phyloP scores from a whole-genome alignment of 805 yeast genomes.

The Kodamaea nitidulidarum region DNA sequence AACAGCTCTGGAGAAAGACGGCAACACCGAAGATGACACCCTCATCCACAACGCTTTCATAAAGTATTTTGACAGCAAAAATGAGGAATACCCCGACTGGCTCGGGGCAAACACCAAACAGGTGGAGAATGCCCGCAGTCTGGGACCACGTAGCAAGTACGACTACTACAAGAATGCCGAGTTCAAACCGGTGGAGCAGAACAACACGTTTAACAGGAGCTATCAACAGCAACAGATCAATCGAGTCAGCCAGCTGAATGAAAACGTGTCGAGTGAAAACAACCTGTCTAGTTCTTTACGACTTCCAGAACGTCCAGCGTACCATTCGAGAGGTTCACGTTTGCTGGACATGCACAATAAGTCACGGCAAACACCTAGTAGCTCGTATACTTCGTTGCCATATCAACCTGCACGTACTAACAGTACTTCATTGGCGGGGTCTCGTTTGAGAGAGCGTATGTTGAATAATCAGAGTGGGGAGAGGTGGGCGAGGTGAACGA shows the following conservation, averaged over 20 bases:
- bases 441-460: slow-evolving; percentile 29
- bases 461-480: slow-evolving; percentile 18
- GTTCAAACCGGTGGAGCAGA: slow-evolving; percentile 12
- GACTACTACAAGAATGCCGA: slow-evolving; percentile 12
- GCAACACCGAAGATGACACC: slow-evolving; percentile 34
- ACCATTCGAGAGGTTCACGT: slow-evolving; percentile 32
- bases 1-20: slow-evolving; percentile 32
- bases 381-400: slow-evolving; percentile 23
- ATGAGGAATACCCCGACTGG: slow-evolving; percentile 42
- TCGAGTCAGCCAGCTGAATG: slow-evolving; percentile 5
- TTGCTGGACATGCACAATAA: slow-evolving; percentile 39
- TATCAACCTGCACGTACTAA: slow-evolving; percentile 21
- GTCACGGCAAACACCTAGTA: slow-evolving; percentile 38
- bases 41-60: slow-evolving; percentile 43
- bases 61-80: slow-evolving; percentile 29
- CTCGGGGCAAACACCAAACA: slow-evolving; percentile 23
- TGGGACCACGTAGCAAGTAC: slow-evolving; percentile 6
- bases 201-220: slow-evolving; percentile 10
- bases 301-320: slow-evolving; percentile 13
- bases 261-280: no score
- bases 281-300: slow-evolving; percentile 9
- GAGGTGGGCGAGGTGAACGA: slow-evolving; percentile 24
- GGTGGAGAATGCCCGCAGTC: slow-evolving; percentile 10
- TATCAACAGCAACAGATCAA: slow-evolving; percentile 10
- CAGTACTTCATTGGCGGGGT: slow-evolving; percentile 21